Conservation (phyloP, 441 rosid genomes). For the Jatropha multifida region DNA sequence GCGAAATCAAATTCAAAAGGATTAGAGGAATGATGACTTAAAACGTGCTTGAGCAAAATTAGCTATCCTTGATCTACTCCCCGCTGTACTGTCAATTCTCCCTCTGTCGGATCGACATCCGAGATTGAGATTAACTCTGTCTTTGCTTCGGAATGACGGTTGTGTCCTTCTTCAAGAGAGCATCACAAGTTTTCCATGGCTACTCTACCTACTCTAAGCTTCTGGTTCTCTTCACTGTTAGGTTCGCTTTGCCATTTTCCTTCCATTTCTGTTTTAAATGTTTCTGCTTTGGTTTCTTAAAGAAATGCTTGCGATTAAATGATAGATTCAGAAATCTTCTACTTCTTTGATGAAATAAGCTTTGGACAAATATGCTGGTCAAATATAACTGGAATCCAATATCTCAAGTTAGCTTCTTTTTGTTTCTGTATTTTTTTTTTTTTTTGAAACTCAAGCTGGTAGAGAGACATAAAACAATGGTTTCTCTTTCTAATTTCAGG, state of each 20-base stretch:
- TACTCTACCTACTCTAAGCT: slow-evolving; percentile 51
- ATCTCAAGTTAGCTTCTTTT: background rate
- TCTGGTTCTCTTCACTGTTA: slow-evolving; percentile 56
- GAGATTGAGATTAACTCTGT: background rate
- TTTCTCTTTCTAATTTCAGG: background rate
- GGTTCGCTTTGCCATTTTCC: slow-evolving; percentile 34
- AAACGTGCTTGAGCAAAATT: no score
- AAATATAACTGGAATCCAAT: background rate
- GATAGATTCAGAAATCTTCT: no score
- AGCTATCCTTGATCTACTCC: background rate
- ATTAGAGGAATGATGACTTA: no score
- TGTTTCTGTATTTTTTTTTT: background rate
- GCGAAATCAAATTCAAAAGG: no score
- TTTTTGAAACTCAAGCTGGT: no score
- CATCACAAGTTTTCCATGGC: slow-evolving; percentile 46
- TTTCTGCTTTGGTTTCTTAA: no score
- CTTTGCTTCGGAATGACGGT: slow-evolving; percentile 35
- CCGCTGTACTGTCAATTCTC: background rate
- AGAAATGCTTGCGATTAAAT: no score
- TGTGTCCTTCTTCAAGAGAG: slow-evolving; percentile 56
- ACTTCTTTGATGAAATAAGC: no score
- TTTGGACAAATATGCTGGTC: no score
- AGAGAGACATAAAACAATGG: background rate
- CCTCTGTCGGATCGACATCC: background rate
- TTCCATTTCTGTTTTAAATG: background rate